These are phyloP conservation scores for Acanthamoeba polyphaga DNA, from an alignment of 208 protist genomes.

Conservation along the genomic window DNA sequence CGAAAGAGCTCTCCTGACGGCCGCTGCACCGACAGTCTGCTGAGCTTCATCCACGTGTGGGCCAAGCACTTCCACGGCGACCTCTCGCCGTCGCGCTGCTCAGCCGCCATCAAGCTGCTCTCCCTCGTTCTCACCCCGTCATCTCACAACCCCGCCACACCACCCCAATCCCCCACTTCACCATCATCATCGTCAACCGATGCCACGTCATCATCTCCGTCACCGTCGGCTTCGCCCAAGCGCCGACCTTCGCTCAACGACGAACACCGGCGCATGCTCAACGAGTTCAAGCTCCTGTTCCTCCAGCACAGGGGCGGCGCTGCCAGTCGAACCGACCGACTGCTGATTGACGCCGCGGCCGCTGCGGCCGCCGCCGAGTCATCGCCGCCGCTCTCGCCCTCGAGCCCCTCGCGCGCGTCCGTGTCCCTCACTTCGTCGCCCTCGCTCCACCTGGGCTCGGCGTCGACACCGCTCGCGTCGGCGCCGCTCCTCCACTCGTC, in stretches of 20 bases:
- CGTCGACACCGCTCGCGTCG: background rate
- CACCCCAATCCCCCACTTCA: no score
- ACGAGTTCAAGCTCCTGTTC: constrained; percentile 26
- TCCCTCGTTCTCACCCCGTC: background rate
- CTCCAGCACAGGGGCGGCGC: background rate
- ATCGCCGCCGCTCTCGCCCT: background rate
- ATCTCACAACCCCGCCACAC: no score
- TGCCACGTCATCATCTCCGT: no score
- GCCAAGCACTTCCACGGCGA: background rate
- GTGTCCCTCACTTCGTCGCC: no score
- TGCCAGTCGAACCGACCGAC: background rate
- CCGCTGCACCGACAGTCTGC: background rate
- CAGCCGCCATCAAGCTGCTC: background rate
- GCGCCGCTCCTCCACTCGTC: background rate
- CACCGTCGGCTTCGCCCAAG: background rate
- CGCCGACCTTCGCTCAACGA: background rate
- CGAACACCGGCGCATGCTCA: background rate
- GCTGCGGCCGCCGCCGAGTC: background rate
- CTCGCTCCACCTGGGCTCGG: background rate
- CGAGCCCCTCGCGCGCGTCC: background rate
- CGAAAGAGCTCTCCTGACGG: no score
- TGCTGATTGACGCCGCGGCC: background rate
- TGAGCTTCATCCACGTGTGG: constrained; percentile 9
- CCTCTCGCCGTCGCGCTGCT: background rate
- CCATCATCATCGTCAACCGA: no score